These are phyloP conservation scores for Scheffersomyces stipitis DNA, from an alignment of 805 yeast genomes.

Conservation along the genomic window DNA sequence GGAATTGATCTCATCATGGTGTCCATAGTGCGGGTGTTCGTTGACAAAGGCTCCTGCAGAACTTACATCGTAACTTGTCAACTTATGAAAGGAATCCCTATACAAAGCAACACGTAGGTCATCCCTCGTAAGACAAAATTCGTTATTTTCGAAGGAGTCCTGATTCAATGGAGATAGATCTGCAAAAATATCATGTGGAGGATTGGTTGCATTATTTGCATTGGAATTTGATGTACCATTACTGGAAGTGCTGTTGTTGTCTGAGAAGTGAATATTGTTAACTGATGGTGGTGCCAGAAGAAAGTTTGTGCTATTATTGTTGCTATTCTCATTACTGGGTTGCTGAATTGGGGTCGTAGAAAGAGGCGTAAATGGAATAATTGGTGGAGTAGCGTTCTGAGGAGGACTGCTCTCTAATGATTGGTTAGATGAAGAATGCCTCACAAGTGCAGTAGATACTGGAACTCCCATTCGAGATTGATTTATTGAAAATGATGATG, in stretches of 20 bases:
- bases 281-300: neutral
- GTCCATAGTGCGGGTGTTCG: neutral
- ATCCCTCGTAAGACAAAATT: slow-evolving; percentile 10
- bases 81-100: slow-evolving; percentile 8
- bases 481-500: neutral
- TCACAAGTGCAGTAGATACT: neutral
- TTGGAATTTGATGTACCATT: neutral
- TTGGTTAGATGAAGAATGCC: neutral
- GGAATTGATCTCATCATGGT: neutral
- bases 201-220: neutral
- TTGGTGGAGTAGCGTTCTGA: neutral
- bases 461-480: neutral
- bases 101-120: slow-evolving; percentile 10
- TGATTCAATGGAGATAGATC: slow-evolving; percentile 9
- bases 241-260: neutral
- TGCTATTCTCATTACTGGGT: neutral
- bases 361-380: neutral
- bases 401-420: neutral
- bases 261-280: neutral
- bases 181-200: slow-evolving; percentile 10
- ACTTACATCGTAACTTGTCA: neutral
- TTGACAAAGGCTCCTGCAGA: neutral
- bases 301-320: neutral
- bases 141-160: slow-evolving; percentile 6
- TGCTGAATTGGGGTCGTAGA: neutral